phyloP scores from a whole-genome alignment of 768 basidiomycete genomes.

The Mycena kentingensis region DNA sequence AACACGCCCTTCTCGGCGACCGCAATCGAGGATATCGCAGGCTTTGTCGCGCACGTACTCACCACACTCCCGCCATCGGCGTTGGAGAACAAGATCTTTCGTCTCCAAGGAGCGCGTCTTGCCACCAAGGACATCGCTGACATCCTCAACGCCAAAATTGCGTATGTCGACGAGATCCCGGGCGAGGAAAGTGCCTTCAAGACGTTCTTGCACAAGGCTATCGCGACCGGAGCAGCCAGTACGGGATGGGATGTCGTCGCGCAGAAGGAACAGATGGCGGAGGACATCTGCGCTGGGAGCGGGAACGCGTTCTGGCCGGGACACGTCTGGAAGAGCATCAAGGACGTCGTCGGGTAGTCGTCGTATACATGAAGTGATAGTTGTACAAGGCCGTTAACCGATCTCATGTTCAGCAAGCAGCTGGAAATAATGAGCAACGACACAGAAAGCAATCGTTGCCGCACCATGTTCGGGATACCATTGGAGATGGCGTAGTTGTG shows the following conservation, averaged over 20 bases:
- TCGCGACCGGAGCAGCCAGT: neutral
- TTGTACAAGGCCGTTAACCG: too few relatives aligned
- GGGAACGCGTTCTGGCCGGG: neutral
- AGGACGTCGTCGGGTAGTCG: neutral
- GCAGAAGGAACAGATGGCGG: neutral
- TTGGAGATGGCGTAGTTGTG: constrained; percentile 89
- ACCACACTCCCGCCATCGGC: neutral
- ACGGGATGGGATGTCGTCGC: neutral
- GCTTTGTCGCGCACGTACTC: neutral
- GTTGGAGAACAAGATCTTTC: neutral
- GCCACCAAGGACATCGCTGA: neutral
- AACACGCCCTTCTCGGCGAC: neutral
- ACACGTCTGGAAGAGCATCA: neutral
- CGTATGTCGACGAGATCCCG: neutral
- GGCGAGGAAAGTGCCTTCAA: neutral
- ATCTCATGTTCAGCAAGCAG: constrained; percentile 93
- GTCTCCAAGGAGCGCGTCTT: neutral
- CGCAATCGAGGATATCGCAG: neutral
- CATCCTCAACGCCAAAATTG: neutral
- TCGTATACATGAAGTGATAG: too few relatives aligned
- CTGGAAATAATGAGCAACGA: constrained; percentile 39
- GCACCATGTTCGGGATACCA: constrained; percentile 98
- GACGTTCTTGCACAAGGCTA: neutral
- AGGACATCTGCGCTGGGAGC: neutral
- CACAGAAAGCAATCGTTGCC: constrained; percentile 12